Evolutionary conservation across 1,284 basidiomycete genomes (phyloP).

Genomic region (Ustilago crameri): DNA sequence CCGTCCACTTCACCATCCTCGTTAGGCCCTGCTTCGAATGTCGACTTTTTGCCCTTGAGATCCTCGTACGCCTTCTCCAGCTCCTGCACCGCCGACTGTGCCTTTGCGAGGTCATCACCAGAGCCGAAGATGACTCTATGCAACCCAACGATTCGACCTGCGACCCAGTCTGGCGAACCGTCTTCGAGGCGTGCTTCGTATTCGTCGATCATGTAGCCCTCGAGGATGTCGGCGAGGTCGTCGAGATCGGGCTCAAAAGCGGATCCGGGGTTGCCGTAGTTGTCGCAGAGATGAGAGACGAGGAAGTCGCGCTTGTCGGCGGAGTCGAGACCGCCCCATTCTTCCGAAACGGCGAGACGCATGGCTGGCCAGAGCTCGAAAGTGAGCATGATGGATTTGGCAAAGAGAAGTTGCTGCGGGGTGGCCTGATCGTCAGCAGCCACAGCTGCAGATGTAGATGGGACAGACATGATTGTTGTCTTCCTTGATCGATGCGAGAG

Average conservation of each 20-base stretch:
- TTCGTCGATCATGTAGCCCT: conserved; percentile 62
- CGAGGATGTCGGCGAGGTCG: conserved; percentile 61
- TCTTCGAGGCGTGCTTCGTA: conserved; percentile 64
- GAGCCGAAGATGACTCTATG: conserved; percentile 56
- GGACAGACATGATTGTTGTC: conserved; percentile 18
- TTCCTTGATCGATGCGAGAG: too few relatives aligned
- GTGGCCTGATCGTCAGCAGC: conserved; percentile 35
- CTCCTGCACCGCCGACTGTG: conserved; percentile 40
- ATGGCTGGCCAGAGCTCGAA: conserved; percentile 65
- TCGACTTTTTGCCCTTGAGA: conserved; percentile 46
- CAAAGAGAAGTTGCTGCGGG: conserved; percentile 61
- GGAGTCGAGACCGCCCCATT: conserved; percentile 64
- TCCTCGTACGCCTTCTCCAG: conserved; percentile 51
- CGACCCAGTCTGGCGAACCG: conserved; percentile 56
- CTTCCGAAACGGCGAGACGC: conserved; percentile 61
- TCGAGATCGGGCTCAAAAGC: conserved; percentile 57
- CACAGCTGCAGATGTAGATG: conserved; percentile 21
- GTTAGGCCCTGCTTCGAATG: conserved; percentile 22
- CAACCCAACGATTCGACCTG: conserved; percentile 50
- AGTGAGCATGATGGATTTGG: conserved; percentile 58
- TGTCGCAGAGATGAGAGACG: conserved; percentile 61
- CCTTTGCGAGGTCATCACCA: conserved; percentile 29
- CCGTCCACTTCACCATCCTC: conserved; percentile 38
- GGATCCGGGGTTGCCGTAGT: conserved; percentile 50
- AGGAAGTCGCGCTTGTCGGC: conserved; percentile 61